Evolutionary conservation across 805 yeast genomes (phyloP).

Genomic region (Ogataea neopini): DNA sequence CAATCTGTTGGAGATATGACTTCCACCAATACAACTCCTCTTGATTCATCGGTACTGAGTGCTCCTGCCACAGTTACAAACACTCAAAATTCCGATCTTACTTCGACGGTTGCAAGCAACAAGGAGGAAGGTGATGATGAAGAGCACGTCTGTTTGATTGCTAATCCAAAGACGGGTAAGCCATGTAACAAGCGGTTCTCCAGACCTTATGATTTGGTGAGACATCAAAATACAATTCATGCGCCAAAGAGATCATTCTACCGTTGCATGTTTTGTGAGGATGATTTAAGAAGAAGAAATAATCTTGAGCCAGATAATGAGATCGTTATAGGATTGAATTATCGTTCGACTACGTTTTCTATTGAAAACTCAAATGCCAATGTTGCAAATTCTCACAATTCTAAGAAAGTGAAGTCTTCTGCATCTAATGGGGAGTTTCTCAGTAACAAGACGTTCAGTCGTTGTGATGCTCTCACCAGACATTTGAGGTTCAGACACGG

Average conservation of each 20-base stretch:
- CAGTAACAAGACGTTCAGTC: constrained; percentile 72
- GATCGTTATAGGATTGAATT: constrained; percentile 37
- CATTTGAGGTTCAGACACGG: constrained; percentile 93
- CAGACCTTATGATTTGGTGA: constrained; percentile 88
- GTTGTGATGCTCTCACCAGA: constrained; percentile 92
- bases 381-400: constrained; percentile 33
- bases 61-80: not conserved
- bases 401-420: constrained; percentile 40
- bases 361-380: constrained; percentile 32
- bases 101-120: not conserved
- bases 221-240: constrained; percentile 97
- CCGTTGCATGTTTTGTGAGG: constrained; percentile 85
- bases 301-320: constrained; percentile 47
- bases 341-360: constrained; percentile 30
- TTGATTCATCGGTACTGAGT: constrained; percentile 4
- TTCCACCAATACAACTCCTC: not conserved
- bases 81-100: not conserved
- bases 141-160: constrained; percentile 58
- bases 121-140: constrained; percentile 19
- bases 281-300: constrained; percentile 50
- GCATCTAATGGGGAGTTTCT: constrained; percentile 30
- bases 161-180: constrained; percentile 59
- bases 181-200: constrained; percentile 81
- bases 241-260: constrained; percentile 83
- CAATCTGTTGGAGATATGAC: not conserved